phyloP scores from a whole-genome alignment of 208 protist genomes.

The Tetramitus jugosus region DNA sequence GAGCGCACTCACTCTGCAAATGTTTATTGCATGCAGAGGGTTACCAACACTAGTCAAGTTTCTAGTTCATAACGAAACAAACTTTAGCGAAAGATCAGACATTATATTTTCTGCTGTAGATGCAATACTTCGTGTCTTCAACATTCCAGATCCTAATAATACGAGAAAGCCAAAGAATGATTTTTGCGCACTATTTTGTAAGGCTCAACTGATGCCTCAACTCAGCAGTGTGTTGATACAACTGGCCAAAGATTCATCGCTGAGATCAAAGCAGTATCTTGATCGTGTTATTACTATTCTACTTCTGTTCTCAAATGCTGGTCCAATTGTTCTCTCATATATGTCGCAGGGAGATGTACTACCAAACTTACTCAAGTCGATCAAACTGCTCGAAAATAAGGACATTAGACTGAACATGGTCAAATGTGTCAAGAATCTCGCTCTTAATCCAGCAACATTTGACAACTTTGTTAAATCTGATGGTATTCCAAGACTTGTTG shows the following conservation, averaged over 20 bases:
- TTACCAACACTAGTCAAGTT: conserved; percentile 48
- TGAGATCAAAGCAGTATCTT: not conserved
- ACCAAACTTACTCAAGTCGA: not conserved
- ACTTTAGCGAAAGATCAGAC: not conserved
- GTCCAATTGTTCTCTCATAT: conserved; percentile 24
- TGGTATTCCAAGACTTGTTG: conserved; percentile 35
- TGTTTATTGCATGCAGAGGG: conserved; percentile 62
- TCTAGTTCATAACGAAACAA: conserved; percentile 32
- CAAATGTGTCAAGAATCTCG: conserved; percentile 51
- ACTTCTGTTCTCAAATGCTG: conserved; percentile 27
- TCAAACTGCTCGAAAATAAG: not conserved
- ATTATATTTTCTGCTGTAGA: conserved; percentile 32
- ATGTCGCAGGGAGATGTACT: conserved; percentile 2
- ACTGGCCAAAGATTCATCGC: conserved; percentile 20
- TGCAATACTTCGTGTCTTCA: conserved; percentile 39
- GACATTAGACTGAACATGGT: conserved; percentile 32
- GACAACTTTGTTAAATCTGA: conserved; percentile 39
- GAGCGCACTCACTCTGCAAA: conserved; percentile 47
- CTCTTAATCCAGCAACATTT: conserved; percentile 49
- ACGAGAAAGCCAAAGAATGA: conserved; percentile 44
- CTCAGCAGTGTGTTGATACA: conserved; percentile 28
- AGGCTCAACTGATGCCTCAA: conserved; percentile 33
- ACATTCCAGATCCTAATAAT: conserved; percentile 28
- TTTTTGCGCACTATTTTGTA: conserved; percentile 45
- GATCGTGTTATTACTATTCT: conserved; percentile 26